Percentiles rank a stretch among this genome's conserved stretches.
phyloP scores from a whole-genome alignment of 768 basidiomycete genomes.

The Mycena chlorophos region DNA sequence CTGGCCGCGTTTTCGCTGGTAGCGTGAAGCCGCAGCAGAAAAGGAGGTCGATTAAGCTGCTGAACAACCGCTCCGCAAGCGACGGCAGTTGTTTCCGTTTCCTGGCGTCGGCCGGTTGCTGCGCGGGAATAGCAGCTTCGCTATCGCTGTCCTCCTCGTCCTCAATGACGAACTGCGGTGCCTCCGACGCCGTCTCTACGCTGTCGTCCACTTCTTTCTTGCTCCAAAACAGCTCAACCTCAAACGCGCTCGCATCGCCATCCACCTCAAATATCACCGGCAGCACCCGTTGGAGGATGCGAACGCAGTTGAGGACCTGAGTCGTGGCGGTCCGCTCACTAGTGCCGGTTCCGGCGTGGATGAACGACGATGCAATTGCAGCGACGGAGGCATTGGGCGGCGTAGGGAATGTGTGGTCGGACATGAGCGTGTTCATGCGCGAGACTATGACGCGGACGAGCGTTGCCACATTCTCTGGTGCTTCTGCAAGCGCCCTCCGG shows the following conservation, averaged over 20 bases:
- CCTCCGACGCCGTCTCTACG: slow-evolving; percentile 26
- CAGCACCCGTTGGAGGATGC: slow-evolving; percentile 84
- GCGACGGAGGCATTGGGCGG: slow-evolving; percentile 54
- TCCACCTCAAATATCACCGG: slow-evolving; percentile 87
- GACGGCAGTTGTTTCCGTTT: slow-evolving; percentile 62
- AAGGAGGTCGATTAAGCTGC: slow-evolving; percentile 77
- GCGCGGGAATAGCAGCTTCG: slow-evolving; percentile 36
- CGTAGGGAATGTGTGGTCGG: slow-evolving; percentile 80
- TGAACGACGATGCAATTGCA: slow-evolving; percentile 69
- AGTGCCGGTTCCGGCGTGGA: slow-evolving; percentile 53
- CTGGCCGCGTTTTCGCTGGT: slow-evolving; percentile 71
- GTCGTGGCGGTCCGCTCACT: slow-evolving; percentile 71
- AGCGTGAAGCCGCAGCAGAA: slow-evolving; percentile 95
- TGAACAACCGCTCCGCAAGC: slow-evolving; percentile 77
- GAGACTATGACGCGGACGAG: slow-evolving; percentile 70
- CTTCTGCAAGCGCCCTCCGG: slow-evolving; percentile 74
- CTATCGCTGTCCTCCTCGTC: slow-evolving; percentile 70
- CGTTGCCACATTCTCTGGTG: slow-evolving; percentile 85
- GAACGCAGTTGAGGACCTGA: slow-evolving; percentile 89
- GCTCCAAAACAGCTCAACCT: slow-evolving; percentile 83
- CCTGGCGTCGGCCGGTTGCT: slow-evolving; percentile 28
- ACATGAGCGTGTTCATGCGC: slow-evolving; percentile 71
- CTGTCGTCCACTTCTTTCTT: slow-evolving; percentile 49
- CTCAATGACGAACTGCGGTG: slow-evolving; percentile 84
- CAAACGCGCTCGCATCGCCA: slow-evolving; percentile 70